phyloP scores from a whole-genome alignment of 345 rosid genomes.

The Ceriops decandra region DNA sequence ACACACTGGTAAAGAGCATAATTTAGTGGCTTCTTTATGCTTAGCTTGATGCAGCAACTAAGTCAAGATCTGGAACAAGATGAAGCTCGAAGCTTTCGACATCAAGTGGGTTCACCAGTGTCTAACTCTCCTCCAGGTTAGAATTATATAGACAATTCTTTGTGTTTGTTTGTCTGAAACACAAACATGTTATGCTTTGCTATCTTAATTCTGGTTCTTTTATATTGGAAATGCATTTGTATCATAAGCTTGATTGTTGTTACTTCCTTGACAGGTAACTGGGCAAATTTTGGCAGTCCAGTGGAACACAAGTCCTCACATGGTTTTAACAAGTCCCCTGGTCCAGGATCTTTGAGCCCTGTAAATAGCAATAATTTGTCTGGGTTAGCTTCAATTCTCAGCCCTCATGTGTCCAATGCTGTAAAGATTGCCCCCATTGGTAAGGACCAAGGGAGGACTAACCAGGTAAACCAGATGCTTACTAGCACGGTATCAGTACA shows the following conservation, averaged over 20 bases:
- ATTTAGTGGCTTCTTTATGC: constrained; percentile 6
- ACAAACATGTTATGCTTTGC: constrained; percentile 18
- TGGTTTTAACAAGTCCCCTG: constrained; percentile 41
- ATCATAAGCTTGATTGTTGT: constrained; percentile 12
- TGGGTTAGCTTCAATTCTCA: constrained; percentile 57
- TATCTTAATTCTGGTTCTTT: background rate
- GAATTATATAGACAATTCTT: background rate
- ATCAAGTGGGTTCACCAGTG: constrained; percentile 50
- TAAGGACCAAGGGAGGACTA: constrained; percentile 40
- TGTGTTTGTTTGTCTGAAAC: background rate
- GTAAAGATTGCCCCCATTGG: constrained; percentile 32
- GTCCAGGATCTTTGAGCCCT: constrained; percentile 43
- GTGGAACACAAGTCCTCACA: constrained; percentile 45
- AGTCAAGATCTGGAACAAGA: constrained; percentile 64
- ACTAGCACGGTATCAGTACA: constrained; percentile 34
- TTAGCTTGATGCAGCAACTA: constrained; percentile 57
- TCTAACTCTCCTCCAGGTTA: constrained; percentile 52
- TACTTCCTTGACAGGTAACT: constrained; percentile 40
- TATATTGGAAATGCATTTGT: constrained; percentile 7
- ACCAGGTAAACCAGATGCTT: constrained; percentile 39
- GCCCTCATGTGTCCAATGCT: constrained; percentile 35
- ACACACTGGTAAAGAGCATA: background rate
- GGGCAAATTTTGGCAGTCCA: constrained; percentile 54
- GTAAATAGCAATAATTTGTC: constrained; percentile 40
- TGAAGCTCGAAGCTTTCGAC: constrained; percentile 46